Evolutionary conservation across 140 eudicot species (phyloP).

Genomic region (Bidens hawaiensis): DNA sequence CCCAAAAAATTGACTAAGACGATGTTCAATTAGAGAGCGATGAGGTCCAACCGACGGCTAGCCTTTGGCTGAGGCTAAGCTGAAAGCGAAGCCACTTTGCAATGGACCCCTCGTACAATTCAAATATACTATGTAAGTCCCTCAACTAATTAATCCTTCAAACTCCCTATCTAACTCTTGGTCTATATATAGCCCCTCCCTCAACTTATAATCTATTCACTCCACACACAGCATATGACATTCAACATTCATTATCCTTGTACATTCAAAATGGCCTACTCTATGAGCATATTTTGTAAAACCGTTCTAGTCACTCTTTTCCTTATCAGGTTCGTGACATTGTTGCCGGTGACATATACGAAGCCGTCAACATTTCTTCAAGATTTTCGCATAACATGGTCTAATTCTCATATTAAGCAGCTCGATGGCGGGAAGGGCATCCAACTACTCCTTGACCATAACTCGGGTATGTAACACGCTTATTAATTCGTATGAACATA

Average conservation of each 20-base stretch:
- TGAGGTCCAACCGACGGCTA: too few relatives aligned
- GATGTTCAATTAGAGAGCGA: too few relatives aligned
- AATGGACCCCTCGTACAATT: constrained; percentile 16
- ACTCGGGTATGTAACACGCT: constrained; percentile 4
- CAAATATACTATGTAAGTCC: constrained; percentile 15
- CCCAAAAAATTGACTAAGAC: too few relatives aligned
- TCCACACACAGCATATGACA: too few relatives aligned
- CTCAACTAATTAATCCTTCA: background rate
- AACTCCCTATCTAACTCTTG: background rate
- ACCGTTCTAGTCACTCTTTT: background rate
- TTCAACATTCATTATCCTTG: background rate
- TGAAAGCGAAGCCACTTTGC: too few relatives aligned
- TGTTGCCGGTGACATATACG: constrained; percentile 17
- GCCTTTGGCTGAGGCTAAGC: too few relatives aligned
- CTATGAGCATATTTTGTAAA: constrained; percentile 9
- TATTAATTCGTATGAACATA: background rate
- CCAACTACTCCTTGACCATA: constrained; percentile 20
- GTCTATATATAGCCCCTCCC: constrained; percentile 24
- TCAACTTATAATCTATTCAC: too few relatives aligned
- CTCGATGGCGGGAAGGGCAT: constrained; percentile 34
- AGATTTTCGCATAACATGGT: constrained; percentile 65
- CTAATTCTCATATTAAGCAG: constrained; percentile 60
- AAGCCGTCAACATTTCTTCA: constrained; percentile 69
- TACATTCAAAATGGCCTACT: constrained; percentile 11
- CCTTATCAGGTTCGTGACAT: constrained; percentile 9